Percentiles rank a stretch among this genome's conserved stretches.
phyloP scores from a whole-genome alignment of 2,329 filamentous ascomycete genomes.

The Coniochaeta ligniaria region DNA sequence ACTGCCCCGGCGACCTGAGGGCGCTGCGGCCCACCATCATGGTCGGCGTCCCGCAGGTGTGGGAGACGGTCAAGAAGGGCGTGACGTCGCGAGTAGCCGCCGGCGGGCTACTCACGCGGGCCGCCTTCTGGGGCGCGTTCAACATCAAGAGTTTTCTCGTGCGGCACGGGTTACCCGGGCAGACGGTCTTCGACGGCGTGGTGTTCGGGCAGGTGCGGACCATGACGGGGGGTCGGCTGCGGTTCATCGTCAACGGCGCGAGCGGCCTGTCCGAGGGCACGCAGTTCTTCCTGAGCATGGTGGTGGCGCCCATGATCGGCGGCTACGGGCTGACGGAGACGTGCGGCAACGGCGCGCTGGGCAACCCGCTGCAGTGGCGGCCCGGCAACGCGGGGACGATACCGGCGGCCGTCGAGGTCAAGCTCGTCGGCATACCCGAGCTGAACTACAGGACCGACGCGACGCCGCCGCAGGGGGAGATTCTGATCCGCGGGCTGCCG shows the following conservation, averaged over 20 bases:
- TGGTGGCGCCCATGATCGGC: slow-evolving; percentile 87
- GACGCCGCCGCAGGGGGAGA: slow-evolving; percentile 81
- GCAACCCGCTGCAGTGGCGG: slow-evolving; percentile 80
- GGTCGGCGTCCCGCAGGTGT: slow-evolving; percentile 91
- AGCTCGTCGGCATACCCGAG: slow-evolving; percentile 84
- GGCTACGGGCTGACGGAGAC: slow-evolving; percentile 97
- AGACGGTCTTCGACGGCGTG: slow-evolving; percentile 65
- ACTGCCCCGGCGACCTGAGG: slow-evolving; percentile 89
- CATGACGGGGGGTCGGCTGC: slow-evolving; percentile 79
- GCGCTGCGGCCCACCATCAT: slow-evolving; percentile 86
- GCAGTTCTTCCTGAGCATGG: slow-evolving; percentile 82
- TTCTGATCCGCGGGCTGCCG: slow-evolving; percentile 74
- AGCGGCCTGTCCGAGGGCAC: slow-evolving; percentile 86
- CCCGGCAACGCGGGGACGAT: slow-evolving; percentile 70
- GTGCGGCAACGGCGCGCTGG: slow-evolving; percentile 72
- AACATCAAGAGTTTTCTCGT: slow-evolving; percentile 53
- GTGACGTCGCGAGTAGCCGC: slow-evolving; percentile 72
- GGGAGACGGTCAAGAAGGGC: slow-evolving; percentile 96
- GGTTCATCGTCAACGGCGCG: slow-evolving; percentile 90
- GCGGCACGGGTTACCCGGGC: slow-evolving; percentile 53
- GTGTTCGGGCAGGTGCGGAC: slow-evolving; percentile 91
- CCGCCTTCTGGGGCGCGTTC: slow-evolving; percentile 68
- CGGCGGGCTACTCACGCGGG: slow-evolving; percentile 61
- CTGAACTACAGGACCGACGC: slow-evolving; percentile 75
- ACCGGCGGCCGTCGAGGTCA: slow-evolving; percentile 73